Base-by-base conservation (phyloP, 305 asterid species). In the Fraxinus albicans region DNA sequence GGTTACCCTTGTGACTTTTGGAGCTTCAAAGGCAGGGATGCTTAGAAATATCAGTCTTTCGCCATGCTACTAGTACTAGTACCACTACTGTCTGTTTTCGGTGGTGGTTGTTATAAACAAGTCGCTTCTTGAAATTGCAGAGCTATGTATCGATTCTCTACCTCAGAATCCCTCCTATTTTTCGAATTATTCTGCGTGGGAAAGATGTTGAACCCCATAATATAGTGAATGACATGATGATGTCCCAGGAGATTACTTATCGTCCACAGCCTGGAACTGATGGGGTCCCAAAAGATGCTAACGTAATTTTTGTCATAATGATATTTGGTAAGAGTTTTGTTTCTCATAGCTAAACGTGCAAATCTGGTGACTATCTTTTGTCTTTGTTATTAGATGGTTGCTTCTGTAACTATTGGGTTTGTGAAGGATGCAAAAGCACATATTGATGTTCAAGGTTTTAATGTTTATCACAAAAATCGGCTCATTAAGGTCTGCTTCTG, bases 401-500 rank as follows among this genome's bases (percentile, higher is more conserved):
- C 98, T 82, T 85, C 82, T 40, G 99, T 96, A 34, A 95, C 95
- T 79, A 89, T 96, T 90, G 99, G 99, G 67, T 96, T 96, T 86
- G 99, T 96, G 78, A 96, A 95, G 91, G 99, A 96, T 86, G 98
- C 98, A 42, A 90, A 87, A 87, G 87, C 91, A 74, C 99, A 96
- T 85, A 92, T 96, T 86, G 98, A 96, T 90, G 98, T 96, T 82
- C 98, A 95, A 87, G 99, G 99, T 58, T 96, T 96, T 88, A 96
- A 96, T 79, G 98, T 96, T 42, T 96, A 96, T 86, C 98, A 96
- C 90, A 95, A 94, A 89, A 96, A 96, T 84, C 91, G 99, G 50
- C 99, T 96, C 78, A 95, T 96, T 80, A 96, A 96, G 98, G 99
- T 96, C 60, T 69, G 82, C 80, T 53, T 44, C 53, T 80, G 55